A percentile compares a stretch with the other conserved stretches of the same genome.
These are phyloP conservation scores for Incumbomyces delicatus DNA, from an alignment of 2,329 filamentous ascomycete genomes.

Conservation along the genomic window DNA sequence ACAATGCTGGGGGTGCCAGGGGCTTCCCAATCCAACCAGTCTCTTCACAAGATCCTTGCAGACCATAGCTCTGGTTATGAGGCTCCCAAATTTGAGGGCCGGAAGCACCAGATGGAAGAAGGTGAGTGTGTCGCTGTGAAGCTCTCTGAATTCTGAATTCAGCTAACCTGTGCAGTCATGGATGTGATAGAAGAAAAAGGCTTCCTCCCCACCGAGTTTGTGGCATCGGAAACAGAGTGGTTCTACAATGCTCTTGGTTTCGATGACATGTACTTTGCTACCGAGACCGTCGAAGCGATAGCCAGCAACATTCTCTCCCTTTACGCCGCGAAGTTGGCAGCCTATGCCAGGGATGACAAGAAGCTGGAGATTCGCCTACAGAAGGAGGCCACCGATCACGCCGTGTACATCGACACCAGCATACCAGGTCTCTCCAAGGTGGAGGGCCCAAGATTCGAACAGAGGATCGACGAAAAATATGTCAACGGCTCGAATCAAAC, in stretches of 20 bases:
- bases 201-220: constrained; percentile 75
- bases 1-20: constrained; percentile 70
- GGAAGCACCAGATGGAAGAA: constrained; percentile 77
- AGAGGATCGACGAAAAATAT: constrained; percentile 89
- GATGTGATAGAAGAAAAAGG: constrained; percentile 65
- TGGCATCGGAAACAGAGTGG: constrained; percentile 82
- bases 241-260: constrained; percentile 98
- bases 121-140: constrained; percentile 40
- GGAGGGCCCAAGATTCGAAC: constrained; percentile 81
- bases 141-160: constrained; percentile 10
- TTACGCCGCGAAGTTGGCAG: constrained; percentile 92
- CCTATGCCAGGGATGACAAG: constrained; percentile 86
- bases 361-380: constrained; percentile 88
- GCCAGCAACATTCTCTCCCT: constrained; percentile 91
- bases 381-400: constrained; percentile 89
- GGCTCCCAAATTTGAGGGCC: constrained; percentile 87
- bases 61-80: constrained; percentile 91
- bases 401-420: constrained; percentile 97
- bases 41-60: constrained; percentile 59
- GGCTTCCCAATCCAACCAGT: constrained; percentile 38
- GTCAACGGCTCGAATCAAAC: constrained; percentile 64
- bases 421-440: constrained; percentile 70
- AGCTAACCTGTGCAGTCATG: constrained; percentile 53
- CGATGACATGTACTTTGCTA: constrained; percentile 96
- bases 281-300: constrained; percentile 76